Evolutionary conservation across 1,139 yeast species (phyloP).

Genomic region (Williopsis jadinii): DNA sequence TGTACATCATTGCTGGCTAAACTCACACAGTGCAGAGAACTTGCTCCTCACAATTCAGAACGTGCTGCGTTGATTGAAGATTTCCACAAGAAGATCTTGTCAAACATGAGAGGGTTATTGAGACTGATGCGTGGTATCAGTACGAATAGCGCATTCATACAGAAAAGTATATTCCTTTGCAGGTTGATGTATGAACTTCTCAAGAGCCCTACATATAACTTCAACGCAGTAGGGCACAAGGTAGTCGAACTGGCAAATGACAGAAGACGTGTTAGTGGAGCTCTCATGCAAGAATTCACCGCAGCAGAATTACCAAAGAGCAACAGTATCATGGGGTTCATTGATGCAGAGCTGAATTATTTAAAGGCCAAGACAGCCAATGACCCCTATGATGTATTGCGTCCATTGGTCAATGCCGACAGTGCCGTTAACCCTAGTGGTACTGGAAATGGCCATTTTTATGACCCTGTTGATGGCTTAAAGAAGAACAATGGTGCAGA

Average conservation of each 20-base stretch:
- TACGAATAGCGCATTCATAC: constrained; percentile 12
- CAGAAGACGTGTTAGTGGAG: background rate
- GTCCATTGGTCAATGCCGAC: constrained; percentile 9
- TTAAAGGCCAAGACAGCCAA: constrained; percentile 9
- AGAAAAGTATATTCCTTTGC: constrained; percentile 12
- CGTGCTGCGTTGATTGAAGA: constrained; percentile 9
- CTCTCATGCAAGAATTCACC: constrained; percentile 9
- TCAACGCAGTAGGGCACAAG: constrained; percentile 5
- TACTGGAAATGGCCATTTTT: constrained; percentile 11
- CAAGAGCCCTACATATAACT: constrained; percentile 16
- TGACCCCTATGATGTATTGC: constrained; percentile 13
- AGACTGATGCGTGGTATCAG: constrained; percentile 14
- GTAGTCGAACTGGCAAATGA: background rate
- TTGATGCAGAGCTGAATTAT: constrained; percentile 13
- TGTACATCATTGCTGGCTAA: constrained; percentile 7
- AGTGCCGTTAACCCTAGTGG: constrained; percentile 8
- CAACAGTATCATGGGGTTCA: constrained; percentile 10
- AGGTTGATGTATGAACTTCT: constrained; percentile 11
- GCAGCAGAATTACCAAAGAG: constrained; percentile 15
- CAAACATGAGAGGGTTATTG: constrained; percentile 14
- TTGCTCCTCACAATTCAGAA: constrained; percentile 2
- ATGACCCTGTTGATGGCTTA: constrained; percentile 5
- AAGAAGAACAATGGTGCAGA: background rate
- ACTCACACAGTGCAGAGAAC: constrained; percentile 12
- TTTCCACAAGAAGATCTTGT: constrained; percentile 5